Evolutionary conservation across 352 stramenopile species (phyloP).

Genomic region (Pythium vanterpoolii): DNA sequence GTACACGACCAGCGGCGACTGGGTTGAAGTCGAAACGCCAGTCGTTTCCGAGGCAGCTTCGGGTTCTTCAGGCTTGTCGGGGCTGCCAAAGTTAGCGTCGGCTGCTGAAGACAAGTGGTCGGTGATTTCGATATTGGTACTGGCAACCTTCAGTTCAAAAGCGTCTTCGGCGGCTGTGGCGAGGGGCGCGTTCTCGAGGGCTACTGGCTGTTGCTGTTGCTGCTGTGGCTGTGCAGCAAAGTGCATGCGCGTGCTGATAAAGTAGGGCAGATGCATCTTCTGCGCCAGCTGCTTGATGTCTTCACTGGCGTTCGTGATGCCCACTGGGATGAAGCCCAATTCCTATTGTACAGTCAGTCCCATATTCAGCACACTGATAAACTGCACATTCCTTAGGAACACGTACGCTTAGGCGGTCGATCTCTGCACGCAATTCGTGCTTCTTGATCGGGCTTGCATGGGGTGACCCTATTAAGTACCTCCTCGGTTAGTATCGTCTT

Average conservation of each 20-base stretch:
- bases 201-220: not conserved
- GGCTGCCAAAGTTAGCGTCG: not conserved
- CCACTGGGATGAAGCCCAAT: constrained; percentile 56
- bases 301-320: constrained; percentile 83
- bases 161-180: not conserved
- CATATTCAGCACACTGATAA: not conserved
- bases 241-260: constrained; percentile 70
- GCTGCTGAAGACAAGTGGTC: not conserved
- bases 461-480: constrained; percentile 43
- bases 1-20: constrained; percentile 61
- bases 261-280: constrained; percentile 60
- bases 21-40: not conserved
- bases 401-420: constrained; percentile 56
- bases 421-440: constrained; percentile 61
- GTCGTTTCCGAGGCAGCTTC: not conserved
- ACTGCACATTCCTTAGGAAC: not conserved
- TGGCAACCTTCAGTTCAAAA: not conserved
- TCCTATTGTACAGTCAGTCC: not conserved
- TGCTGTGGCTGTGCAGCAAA: constrained; percentile 22
- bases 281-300: constrained; percentile 73
- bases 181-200: not conserved
- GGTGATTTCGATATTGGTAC: not conserved
- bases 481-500: not conserved
- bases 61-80: not conserved
- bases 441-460: constrained; percentile 79